phyloP scores from a whole-genome alignment of 345 rosid genomes.

The Salix dunnii region DNA sequence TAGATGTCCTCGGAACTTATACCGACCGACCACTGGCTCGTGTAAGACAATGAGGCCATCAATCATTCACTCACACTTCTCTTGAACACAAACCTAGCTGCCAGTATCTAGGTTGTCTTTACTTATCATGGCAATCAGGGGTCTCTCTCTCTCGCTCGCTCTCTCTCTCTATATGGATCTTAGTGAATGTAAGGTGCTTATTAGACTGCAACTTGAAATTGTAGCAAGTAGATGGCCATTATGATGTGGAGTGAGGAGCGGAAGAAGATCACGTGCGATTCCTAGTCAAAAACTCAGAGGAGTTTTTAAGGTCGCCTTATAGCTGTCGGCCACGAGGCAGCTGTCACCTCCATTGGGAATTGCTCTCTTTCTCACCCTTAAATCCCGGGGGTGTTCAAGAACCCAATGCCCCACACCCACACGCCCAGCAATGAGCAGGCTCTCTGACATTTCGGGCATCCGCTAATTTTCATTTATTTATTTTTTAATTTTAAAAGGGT shows the following conservation, averaged over 20 bases:
- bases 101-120: neutral
- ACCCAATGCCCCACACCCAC: neutral
- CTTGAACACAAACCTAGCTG: neutral
- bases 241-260: neutral
- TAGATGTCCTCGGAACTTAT: neutral
- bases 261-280: neutral
- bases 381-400: slow-evolving; percentile 37
- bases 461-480: too few relatives aligned
- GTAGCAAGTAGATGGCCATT: neutral
- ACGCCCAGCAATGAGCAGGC: neutral
- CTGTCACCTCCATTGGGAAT: slow-evolving; percentile 48
- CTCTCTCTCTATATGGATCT: neutral
- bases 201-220: neutral
- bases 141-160: neutral
- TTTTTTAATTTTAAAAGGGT: too few relatives aligned
- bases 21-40: neutral
- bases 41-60: neutral
- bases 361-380: slow-evolving; percentile 32
- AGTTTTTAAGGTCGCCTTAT: slow-evolving; percentile 6
- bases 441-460: too few relatives aligned
- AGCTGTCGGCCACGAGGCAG: slow-evolving; percentile 60
- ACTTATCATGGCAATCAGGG: neutral
- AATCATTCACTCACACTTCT: neutral
- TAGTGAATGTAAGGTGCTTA: neutral
- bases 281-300: neutral